phyloP scores from a whole-genome alignment of 345 rosid species.

The Clausena lansium region DNA sequence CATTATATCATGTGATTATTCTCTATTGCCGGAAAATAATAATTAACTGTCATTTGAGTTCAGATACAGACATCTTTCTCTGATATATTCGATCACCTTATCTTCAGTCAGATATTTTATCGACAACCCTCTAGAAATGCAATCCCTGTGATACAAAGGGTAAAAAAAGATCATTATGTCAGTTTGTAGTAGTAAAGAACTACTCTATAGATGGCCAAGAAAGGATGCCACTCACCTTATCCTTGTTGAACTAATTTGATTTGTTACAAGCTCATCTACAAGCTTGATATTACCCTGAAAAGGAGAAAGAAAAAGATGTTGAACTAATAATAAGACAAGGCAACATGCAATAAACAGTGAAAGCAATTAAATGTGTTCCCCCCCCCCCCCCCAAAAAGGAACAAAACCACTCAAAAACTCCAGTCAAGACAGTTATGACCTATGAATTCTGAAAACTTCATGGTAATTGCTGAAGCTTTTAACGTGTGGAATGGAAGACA shows the following conservation, averaged over 20 bases:
- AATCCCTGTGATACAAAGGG: slow-evolving; percentile 50
- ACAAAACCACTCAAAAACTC: neutral
- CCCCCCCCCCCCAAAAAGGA: no score
- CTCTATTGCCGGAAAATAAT: neutral
- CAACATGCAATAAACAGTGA: neutral
- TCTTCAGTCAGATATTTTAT: slow-evolving; percentile 75
- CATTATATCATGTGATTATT: neutral
- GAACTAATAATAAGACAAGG: neutral
- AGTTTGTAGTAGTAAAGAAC: neutral
- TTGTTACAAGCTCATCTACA: slow-evolving; percentile 66
- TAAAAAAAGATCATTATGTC: no score
- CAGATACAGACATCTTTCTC: slow-evolving; percentile 46
- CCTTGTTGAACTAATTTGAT: slow-evolving; percentile 83
- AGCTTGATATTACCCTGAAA: slow-evolving; percentile 59
- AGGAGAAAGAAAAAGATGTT: neutral
- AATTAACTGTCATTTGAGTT: slow-evolving; percentile 10
- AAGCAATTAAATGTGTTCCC: no score
- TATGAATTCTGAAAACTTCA: slow-evolving; percentile 1
- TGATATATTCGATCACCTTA: slow-evolving; percentile 60
- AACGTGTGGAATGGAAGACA: slow-evolving; percentile 8
- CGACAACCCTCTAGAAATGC: slow-evolving; percentile 70
- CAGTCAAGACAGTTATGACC: neutral
- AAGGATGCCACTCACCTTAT: slow-evolving; percentile 44
- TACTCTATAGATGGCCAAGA: neutral
- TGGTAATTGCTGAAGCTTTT: neutral